These are phyloP conservation scores for Ganoderma meredithae DNA, from an alignment of 1,284 basidiomycete species.

Conservation along the genomic window DNA sequence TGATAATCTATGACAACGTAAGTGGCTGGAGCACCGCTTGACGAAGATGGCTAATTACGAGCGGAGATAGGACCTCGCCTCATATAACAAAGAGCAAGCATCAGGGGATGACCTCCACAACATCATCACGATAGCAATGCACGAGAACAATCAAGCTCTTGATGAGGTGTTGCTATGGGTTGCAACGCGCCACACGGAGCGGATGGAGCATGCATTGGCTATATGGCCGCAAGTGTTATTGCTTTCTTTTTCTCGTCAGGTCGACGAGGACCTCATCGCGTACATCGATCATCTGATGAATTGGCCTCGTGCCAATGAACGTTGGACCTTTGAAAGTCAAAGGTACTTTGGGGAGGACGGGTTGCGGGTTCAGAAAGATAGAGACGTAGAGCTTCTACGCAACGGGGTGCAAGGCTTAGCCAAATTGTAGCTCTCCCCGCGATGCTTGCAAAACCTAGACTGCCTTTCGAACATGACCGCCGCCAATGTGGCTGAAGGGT, in stretches of 20 bases:
- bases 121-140: slow-evolving; percentile 38
- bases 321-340: slow-evolving; percentile 39
- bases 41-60: neutral
- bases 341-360: slow-evolving; percentile 40
- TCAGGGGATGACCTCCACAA: neutral
- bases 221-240: slow-evolving; percentile 19
- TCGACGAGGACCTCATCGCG: slow-evolving; percentile 10
- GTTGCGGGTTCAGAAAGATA: slow-evolving; percentile 27
- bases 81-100: slow-evolving; percentile 29
- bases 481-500: neutral
- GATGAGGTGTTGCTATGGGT: slow-evolving; percentile 4
- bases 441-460: no score
- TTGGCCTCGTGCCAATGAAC: slow-evolving; percentile 22
- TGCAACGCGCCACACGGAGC: slow-evolving; percentile 13
- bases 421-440: no score
- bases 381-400: slow-evolving; percentile 24
- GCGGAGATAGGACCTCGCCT: slow-evolving; percentile 33
- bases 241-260: slow-evolving; percentile 9
- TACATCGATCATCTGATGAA: slow-evolving; percentile 18
- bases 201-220: slow-evolving; percentile 16
- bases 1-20: slow-evolving; percentile 44
- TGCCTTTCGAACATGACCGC: neutral
- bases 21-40: slow-evolving; percentile 24
- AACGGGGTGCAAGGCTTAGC: neutral
- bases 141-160: slow-evolving; percentile 19